phyloP scores from a whole-genome alignment of 2,329 filamentous ascomycete genomes.

The Penicillium sp. region DNA sequence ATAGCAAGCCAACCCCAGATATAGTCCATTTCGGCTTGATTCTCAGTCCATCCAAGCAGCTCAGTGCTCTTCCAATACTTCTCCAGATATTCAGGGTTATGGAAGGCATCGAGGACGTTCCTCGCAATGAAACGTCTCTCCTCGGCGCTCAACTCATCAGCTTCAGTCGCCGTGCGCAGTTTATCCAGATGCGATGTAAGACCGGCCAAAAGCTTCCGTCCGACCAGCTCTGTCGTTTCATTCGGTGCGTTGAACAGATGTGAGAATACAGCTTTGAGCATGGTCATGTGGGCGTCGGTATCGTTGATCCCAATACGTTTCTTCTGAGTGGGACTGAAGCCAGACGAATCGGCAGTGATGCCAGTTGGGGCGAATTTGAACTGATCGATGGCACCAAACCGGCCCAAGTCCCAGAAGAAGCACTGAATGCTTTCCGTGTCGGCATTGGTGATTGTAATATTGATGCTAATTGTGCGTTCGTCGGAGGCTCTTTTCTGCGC shows the following conservation, averaged over 20 bases:
- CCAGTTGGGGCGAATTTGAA: constrained; percentile 1
- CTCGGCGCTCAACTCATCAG: neutral
- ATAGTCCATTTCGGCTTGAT: neutral
- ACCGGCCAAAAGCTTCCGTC: neutral
- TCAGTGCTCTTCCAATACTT: neutral
- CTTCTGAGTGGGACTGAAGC: neutral
- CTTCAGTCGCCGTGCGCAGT: neutral
- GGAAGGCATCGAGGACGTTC: neutral
- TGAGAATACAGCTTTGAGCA: neutral
- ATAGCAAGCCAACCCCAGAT: neutral
- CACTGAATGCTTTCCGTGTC: neutral
- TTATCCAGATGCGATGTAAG: neutral
- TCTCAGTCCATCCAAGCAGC: neutral
- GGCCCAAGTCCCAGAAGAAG: constrained; percentile 3
- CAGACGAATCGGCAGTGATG: neutral
- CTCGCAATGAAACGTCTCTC: neutral
- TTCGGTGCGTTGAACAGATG: neutral
- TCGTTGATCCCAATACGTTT: neutral
- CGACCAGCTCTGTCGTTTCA: neutral
- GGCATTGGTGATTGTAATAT: neutral
- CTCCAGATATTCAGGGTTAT: neutral
- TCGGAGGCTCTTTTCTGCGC: neutral
- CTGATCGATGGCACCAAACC: neutral
- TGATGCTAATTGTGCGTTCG: neutral
- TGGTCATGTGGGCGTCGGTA: neutral